A percentile compares a stretch with the other conserved stretches of the same genome.
Conservation (phyloP, 768 basidiomycete genomes). For the Phallus indusiatus region DNA sequence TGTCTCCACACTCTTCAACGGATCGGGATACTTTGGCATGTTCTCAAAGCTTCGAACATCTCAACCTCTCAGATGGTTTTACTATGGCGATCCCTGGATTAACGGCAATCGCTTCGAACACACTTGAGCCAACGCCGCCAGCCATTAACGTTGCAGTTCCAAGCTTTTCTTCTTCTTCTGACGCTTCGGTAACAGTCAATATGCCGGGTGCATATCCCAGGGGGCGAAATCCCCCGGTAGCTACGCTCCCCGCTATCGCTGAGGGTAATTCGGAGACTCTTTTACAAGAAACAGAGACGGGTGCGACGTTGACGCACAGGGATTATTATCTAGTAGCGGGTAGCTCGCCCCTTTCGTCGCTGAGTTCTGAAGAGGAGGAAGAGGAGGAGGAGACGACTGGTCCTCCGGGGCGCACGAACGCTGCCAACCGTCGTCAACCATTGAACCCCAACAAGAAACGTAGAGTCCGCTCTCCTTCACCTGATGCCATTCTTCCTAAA, state of each 20-base stretch:
- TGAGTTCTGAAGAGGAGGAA: conserved; percentile 2
- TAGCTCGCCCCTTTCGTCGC: conserved; percentile 5
- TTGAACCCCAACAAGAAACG: not conserved
- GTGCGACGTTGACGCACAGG: not conserved
- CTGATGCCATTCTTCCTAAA: not conserved
- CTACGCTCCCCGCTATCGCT: not conserved
- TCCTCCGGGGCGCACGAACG: not conserved
- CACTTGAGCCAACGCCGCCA: not conserved
- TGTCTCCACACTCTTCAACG: not conserved
- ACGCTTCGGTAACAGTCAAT: not conserved
- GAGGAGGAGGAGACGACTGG: conserved; percentile 17
- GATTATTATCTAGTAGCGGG: conserved; percentile 1
- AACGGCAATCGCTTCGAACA: not conserved
- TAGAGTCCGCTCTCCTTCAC: not conserved
- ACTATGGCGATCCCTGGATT: conserved; percentile 3
- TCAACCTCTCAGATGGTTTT: conserved; percentile 1
- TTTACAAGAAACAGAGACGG: not conserved
- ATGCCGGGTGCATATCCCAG: conserved; percentile 3
- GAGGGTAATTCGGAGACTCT: not conserved
- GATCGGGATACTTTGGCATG: not conserved
- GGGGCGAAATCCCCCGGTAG: not conserved
- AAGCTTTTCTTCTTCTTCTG: not conserved
- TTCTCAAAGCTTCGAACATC: conserved; percentile 1
- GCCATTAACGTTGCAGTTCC: not conserved
- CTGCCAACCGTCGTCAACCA: not conserved